Evolutionary conservation across 768 basidiomycete genomes (phyloP).

Genomic region (Amanita muscaria): DNA sequence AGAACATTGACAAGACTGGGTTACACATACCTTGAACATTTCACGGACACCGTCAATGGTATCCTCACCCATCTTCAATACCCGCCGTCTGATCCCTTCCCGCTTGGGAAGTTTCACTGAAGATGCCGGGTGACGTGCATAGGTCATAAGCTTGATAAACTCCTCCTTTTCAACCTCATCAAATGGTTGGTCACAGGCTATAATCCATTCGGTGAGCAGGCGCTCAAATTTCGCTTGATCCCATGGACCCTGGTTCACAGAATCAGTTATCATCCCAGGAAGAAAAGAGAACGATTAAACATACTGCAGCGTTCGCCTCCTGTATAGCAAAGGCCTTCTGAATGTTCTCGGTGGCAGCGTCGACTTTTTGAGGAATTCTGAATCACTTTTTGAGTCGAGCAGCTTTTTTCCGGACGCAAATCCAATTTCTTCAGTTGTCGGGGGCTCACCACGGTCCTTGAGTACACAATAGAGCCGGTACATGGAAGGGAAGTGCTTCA

Average conservation of each 20-base stretch:
- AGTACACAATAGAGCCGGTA: neutral
- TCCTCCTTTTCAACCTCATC: slow-evolving; percentile 1
- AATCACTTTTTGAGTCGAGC: neutral
- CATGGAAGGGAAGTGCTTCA: neutral
- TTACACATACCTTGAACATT: slow-evolving; percentile 14
- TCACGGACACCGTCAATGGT: slow-evolving; percentile 8
- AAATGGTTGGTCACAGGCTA: slow-evolving; percentile 8
- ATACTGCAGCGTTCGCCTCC: neutral
- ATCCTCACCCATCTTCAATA: slow-evolving; percentile 13
- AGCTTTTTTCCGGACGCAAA: neutral
- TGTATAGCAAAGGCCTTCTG: neutral
- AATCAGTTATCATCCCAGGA: too few species aligned
- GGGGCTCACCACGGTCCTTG: neutral
- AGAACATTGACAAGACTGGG: neutral
- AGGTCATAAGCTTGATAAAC: neutral
- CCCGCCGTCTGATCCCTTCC: neutral
- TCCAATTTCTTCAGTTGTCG: neutral
- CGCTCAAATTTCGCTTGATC: slow-evolving; percentile 3
- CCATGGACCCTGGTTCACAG: slow-evolving; percentile 6
- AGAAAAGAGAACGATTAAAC: neutral
- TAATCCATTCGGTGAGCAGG: slow-evolving; percentile 2
- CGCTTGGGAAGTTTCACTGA: neutral
- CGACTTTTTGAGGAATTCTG: neutral
- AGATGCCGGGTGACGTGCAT: neutral
- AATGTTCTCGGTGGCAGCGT: neutral